A percentile compares a stretch with the other conserved stretches of the same genome.
These are phyloP conservation scores for Thalassiosira ordinaria DNA, from an alignment of 352 stramenopile species.

Conservation along the genomic window DNA sequence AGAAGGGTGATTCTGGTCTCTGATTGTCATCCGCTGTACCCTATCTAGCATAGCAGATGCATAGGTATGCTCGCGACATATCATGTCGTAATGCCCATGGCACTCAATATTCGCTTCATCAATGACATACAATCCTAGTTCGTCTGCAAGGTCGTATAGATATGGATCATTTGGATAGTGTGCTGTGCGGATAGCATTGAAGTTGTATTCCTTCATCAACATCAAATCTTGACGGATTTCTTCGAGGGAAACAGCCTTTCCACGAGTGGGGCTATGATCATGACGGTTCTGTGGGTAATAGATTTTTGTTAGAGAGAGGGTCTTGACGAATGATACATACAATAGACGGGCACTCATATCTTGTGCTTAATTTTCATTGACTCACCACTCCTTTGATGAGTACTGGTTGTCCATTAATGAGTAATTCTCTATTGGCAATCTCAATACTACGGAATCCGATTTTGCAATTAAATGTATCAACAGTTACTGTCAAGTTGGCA, in stretches of 20 bases:
- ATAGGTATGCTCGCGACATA: constrained; percentile 71
- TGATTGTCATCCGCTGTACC: constrained; percentile 74
- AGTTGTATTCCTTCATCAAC: constrained; percentile 89
- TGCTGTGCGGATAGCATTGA: constrained; percentile 88
- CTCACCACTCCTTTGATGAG: constrained; percentile 84
- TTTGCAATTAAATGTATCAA: constrained; percentile 67
- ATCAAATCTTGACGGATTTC: constrained; percentile 85
- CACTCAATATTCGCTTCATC: constrained; percentile 92
- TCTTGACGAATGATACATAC: too few species aligned
- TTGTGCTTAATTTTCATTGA: too few species aligned
- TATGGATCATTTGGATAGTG: constrained; percentile 88
- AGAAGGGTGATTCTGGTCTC: constrained; percentile 83
- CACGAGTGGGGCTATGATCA: constrained; percentile 87
- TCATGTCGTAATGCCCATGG: constrained; percentile 89
- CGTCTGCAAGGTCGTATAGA: constrained; percentile 89
- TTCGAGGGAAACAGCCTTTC: constrained; percentile 86
- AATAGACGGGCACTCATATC: too few species aligned
- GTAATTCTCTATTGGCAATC: constrained; percentile 71
- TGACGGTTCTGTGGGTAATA: constrained; percentile 81
- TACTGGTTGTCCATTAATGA: constrained; percentile 86
- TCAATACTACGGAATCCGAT: constrained; percentile 87
- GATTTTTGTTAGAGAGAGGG: background rate
- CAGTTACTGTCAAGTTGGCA: background rate
- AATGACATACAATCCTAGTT: constrained; percentile 89
- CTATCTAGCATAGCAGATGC: constrained; percentile 70